Evolutionary conservation across 768 basidiomycete species (phyloP), one percentile per base, ranked within the genome.

Genomic region (Psilocybe cubensis): DNA sequence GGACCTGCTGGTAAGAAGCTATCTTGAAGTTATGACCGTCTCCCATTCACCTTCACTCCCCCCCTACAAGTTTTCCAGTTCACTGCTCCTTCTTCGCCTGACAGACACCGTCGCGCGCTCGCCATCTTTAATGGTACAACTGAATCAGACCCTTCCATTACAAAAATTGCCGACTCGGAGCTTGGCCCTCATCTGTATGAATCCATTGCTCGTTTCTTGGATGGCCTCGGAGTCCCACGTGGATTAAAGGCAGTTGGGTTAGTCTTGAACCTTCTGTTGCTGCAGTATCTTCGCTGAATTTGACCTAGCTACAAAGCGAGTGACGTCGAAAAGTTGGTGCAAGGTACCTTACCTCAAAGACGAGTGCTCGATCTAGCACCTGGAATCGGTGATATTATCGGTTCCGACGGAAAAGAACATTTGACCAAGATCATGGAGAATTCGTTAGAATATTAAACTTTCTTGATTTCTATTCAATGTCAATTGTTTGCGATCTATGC

Each of bases 311-410:
- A 93, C 68, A 82, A 79, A 23, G 75, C 77, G 18, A 75, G 72
- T 18, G 92, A 96, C 63, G 76, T 94, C 10, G 74, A 80, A 27
- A 82, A 75, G 73, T 83, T 98, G 12, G 96, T 97, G 1, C 86
- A 96, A 58, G 96, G 96, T 3, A 93, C 96, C 18, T 70, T 98
- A 44, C 96, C 96, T 14, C 96, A 98, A 72, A 76, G 94, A 53
- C 83, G 96, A 17, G 96, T 98, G 4, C 72, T 98, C 60, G 95
- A 97, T 70, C 79, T 98, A 25, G 96, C 96, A 7, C 96, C 96
- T 14, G 89, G 91, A 47, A 87, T 96, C 62, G 91, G 92, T 9
- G 84, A 93, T 65, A 79, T 94, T 28, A 84, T 84, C 23, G 92
- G 88, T 27, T 88, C 88, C 42, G 92, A 96, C 70, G 94, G 94